These are phyloP conservation scores for Coemansia sp. DNA, from an alignment of 192 early-diverging fungal genomes.

Conservation along the genomic window DNA sequence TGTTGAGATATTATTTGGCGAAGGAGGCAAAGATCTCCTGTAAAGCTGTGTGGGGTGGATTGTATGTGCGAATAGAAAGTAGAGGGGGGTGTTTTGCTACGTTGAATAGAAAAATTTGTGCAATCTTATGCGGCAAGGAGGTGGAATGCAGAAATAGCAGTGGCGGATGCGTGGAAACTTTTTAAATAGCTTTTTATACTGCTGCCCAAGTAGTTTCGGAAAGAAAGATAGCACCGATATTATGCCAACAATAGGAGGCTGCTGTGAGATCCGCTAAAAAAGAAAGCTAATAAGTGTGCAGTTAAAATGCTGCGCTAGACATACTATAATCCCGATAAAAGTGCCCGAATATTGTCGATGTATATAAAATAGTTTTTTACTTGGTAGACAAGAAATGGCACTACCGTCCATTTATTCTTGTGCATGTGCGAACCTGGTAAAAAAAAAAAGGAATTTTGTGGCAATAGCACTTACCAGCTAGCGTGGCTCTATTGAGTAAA, in stretches of 20 bases:
- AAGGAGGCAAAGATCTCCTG: background rate
- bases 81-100: background rate
- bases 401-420: background rate
- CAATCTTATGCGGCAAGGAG: background rate
- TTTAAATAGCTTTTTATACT: conserved; percentile 7
- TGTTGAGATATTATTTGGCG: background rate
- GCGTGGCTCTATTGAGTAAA: conserved; percentile 34
- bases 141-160: conserved; percentile 4
- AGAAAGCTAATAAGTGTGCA: conserved; percentile 4
- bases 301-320: background rate
- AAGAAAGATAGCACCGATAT: conserved; percentile 1
- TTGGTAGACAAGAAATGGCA: background rate
- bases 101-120: conserved; percentile 5
- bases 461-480: conserved; percentile 14
- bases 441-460: conserved; percentile 11
- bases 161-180: conserved; percentile 9
- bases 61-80: conserved; percentile 1
- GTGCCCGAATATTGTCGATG: background rate
- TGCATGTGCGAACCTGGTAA: background rate
- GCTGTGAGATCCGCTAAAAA: background rate
- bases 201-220: background rate
- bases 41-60: background rate
- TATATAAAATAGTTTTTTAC: background rate
- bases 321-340: background rate
- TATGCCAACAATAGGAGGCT: conserved; percentile 6